Percentiles rank a stretch among this genome's conserved stretches.
phyloP scores from a whole-genome alignment of 78 protist species.

The Pigoraptor vietnamica region DNA sequence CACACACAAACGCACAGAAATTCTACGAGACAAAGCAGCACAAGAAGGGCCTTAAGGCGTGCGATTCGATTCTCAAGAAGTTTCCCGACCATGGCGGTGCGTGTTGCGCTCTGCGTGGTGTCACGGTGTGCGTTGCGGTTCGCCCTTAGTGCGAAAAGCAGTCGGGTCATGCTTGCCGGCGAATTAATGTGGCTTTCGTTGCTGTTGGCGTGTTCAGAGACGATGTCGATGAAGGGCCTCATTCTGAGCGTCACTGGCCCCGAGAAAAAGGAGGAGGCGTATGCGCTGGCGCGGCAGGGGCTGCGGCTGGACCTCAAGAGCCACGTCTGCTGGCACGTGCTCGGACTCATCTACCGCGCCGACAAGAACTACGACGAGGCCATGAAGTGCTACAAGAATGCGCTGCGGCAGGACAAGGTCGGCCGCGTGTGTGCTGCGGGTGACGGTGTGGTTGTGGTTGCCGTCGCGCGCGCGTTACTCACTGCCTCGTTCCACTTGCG shows the following conservation, averaged over 20 bases:
- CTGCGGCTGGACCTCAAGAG: constrained; percentile 46
- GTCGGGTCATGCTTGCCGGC: too few relatives aligned
- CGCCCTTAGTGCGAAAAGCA: too few relatives aligned
- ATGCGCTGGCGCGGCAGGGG: constrained; percentile 59
- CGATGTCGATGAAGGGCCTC: constrained; percentile 79
- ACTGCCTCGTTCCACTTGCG: background rate
- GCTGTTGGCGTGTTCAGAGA: constrained; percentile 30
- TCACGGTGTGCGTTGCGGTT: background rate
- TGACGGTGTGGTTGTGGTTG: background rate
- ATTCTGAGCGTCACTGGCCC: constrained; percentile 46
- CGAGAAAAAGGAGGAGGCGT: constrained; percentile 70
- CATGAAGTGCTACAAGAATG: constrained; percentile 79
- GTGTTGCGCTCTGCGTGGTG: background rate
- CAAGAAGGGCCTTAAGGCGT: constrained; percentile 78
- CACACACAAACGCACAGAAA: constrained; percentile 43
- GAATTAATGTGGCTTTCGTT: background rate
- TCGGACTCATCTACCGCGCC: constrained; percentile 76
- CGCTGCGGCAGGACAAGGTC: constrained; percentile 61
- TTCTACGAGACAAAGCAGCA: constrained; percentile 81
- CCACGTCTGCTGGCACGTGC: constrained; percentile 84
- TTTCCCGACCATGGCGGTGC: constrained; percentile 58
- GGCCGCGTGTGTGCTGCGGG: background rate
- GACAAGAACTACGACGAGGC: constrained; percentile 88
- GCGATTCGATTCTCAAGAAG: constrained; percentile 66
- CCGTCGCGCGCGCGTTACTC: background rate